Percentiles rank a stretch among this genome's conserved stretches.
Evolutionary conservation across 2,329 filamentous ascomycete genomes (phyloP).

Genomic region (Claviceps digitariae): DNA sequence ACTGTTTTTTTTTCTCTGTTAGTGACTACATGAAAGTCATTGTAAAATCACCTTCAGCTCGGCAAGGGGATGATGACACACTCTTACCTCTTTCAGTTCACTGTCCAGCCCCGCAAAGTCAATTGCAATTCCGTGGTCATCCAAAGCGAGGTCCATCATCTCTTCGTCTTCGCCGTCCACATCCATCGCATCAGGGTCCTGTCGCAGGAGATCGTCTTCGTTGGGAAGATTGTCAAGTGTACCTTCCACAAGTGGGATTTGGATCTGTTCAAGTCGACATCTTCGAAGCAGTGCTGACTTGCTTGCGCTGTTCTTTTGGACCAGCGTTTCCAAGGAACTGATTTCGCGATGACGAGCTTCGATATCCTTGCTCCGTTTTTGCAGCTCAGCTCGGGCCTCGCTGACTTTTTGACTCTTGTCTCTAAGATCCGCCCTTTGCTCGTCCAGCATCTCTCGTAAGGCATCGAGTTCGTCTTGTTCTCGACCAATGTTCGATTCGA

Average conservation of each 20-base stretch:
- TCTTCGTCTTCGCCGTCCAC: slow-evolving; percentile 57
- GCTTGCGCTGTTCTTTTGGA: slow-evolving; percentile 71
- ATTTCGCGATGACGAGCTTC: slow-evolving; percentile 62
- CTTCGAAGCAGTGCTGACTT: slow-evolving; percentile 75
- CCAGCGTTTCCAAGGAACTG: slow-evolving; percentile 64
- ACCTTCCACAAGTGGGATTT: slow-evolving; percentile 61
- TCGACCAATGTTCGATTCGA: slow-evolving; percentile 59
- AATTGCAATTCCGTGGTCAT: slow-evolving; percentile 85
- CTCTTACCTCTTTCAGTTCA: slow-evolving; percentile 61
- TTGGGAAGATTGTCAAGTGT: slow-evolving; percentile 81
- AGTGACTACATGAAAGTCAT: slow-evolving; percentile 10
- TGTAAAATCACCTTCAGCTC: not conserved
- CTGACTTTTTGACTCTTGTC: slow-evolving; percentile 62
- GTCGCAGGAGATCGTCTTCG: slow-evolving; percentile 63
- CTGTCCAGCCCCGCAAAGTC: slow-evolving; percentile 74
- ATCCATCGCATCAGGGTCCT: slow-evolving; percentile 84
- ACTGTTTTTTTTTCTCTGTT: slow-evolving; percentile 36
- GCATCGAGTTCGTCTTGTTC: slow-evolving; percentile 66
- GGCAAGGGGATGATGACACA: not conserved
- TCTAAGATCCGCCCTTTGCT: slow-evolving; percentile 52
- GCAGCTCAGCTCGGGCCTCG: slow-evolving; percentile 66
- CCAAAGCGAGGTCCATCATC: slow-evolving; percentile 50
- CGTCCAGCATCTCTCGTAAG: slow-evolving; percentile 57
- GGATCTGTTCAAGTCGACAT: slow-evolving; percentile 88
- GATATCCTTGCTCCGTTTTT: slow-evolving; percentile 73